Evolutionary conservation across 78 protist species (phyloP).

Genomic region (Guillardia theta): DNA sequence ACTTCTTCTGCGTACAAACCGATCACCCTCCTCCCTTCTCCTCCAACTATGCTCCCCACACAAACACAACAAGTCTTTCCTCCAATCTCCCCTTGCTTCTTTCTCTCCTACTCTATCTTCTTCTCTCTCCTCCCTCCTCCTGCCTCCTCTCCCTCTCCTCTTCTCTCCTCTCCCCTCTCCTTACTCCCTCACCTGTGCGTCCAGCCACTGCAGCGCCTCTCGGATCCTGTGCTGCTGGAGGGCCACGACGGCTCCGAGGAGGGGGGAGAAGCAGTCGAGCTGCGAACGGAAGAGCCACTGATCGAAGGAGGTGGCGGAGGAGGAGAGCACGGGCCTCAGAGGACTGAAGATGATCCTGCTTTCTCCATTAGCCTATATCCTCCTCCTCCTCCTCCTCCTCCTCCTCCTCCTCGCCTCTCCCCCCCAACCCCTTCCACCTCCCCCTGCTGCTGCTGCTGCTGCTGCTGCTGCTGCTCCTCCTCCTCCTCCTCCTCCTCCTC

Average conservation of each 20-base stretch:
- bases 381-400: too few species aligned
- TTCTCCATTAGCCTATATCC: too few species aligned
- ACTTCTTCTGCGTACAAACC: not conserved
- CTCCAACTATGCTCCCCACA: not conserved
- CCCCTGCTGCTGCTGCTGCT: too few species aligned
- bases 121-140: not conserved
- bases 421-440: too few species aligned
- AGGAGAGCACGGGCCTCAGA: not conserved
- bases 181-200: not conserved
- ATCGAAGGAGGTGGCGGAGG: constrained; percentile 1
- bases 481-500: too few species aligned
- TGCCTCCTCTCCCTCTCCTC: not conserved
- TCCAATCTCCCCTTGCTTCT: not conserved
- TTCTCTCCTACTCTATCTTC: not conserved
- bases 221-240: not conserved
- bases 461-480: too few species aligned
- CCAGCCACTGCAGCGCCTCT: not conserved
- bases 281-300: constrained; percentile 11
- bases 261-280: not conserved
- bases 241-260: not conserved
- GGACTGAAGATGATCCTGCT: not conserved
- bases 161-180: not conserved
- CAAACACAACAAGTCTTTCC: not conserved
- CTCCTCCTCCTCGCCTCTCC: too few species aligned
- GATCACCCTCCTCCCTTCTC: not conserved